phyloP scores from a whole-genome alignment of 2,329 filamentous ascomycete species.

The Aspergillus fructus region DNA sequence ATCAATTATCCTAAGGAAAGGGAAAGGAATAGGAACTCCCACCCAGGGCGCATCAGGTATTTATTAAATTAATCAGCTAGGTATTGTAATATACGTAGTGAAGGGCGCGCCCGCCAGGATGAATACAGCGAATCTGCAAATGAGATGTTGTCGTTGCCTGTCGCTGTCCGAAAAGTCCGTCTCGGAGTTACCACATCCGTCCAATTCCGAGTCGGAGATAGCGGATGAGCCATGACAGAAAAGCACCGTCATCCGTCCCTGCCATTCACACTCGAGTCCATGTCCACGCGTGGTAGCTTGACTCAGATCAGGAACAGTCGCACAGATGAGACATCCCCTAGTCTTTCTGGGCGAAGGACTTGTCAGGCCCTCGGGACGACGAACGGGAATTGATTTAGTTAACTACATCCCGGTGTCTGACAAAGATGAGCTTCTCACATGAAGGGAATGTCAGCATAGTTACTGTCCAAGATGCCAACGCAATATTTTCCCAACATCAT shows the following conservation, averaged over 20 bases:
- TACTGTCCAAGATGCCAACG: neutral
- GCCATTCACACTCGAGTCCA: neutral
- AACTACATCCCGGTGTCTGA: neutral
- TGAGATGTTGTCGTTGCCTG: neutral
- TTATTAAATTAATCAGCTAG: neutral
- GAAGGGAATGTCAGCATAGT: neutral
- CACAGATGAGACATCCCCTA: neutral
- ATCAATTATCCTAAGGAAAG: neutral
- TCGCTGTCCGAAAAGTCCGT: neutral
- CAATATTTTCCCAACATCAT: neutral
- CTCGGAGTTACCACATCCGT: slow-evolving; percentile 6
- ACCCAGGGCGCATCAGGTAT: neutral
- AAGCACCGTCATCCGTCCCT: no score
- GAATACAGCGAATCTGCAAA: neutral
- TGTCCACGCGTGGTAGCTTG: no score
- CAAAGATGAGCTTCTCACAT: neutral
- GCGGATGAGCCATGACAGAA: neutral
- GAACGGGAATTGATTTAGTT: neutral
- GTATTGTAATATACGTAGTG: neutral
- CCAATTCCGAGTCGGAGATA: neutral
- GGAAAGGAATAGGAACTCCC: neutral
- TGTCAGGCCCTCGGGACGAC: neutral
- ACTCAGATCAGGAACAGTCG: neutral
- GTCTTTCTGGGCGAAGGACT: neutral
- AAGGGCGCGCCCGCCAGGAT: neutral